Percentiles rank a stretch among this genome's conserved stretches.
Evolutionary conservation across 1,284 basidiomycete species (phyloP).

Genomic region (Ceratobasidium sp.): DNA sequence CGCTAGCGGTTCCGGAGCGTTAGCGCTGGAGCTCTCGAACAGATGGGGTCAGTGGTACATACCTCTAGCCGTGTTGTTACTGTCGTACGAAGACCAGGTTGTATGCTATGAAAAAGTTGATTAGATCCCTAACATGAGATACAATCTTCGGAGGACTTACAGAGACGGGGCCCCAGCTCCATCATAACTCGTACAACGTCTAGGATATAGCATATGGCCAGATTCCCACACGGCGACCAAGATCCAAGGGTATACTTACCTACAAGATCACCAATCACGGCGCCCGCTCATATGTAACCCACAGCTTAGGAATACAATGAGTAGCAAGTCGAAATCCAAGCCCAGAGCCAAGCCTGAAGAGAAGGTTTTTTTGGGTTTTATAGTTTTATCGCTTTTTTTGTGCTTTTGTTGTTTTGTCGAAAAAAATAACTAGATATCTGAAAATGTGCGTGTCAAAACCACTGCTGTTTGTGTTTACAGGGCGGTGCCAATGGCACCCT

Average conservation of each 20-base stretch:
- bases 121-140: neutral
- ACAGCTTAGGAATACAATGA: neutral
- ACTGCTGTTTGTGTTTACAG: neutral
- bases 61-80: neutral
- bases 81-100: neutral
- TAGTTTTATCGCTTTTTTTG: neutral
- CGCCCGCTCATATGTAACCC: neutral
- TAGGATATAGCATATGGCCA: neutral
- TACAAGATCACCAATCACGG: neutral
- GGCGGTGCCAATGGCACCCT: neutral
- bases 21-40: too few species aligned
- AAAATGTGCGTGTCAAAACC: neutral
- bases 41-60: neutral
- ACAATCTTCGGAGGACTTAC: neutral
- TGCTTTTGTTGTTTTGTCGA: conserved; percentile 3
- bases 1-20: too few species aligned
- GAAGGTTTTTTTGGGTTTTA: conserved; percentile 46
- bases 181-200: neutral
- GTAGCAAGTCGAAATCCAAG: neutral
- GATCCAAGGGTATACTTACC: neutral
- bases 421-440: neutral
- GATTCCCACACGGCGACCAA: neutral
- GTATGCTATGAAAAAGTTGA: neutral
- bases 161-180: neutral
- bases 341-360: neutral